A percentile compares a stretch with the other conserved stretches of the same genome.
These are phyloP conservation scores for Calonectria pseudoturangicola DNA, from an alignment of 2,329 filamentous ascomycete genomes.

Conservation along the genomic window DNA sequence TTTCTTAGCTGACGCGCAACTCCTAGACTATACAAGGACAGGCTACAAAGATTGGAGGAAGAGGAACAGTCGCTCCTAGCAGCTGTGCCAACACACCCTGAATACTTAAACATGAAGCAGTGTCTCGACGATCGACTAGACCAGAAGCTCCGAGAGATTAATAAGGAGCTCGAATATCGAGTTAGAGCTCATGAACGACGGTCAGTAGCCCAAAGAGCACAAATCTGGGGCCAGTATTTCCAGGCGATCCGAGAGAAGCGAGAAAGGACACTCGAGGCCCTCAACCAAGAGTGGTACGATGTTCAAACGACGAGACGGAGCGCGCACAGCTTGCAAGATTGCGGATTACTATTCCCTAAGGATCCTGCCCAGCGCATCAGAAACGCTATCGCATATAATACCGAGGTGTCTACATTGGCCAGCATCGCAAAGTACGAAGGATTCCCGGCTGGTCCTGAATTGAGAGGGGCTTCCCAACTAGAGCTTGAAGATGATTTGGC, in stretches of 20 bases:
- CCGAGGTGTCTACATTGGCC: slow-evolving; percentile 92
- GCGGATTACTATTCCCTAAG: slow-evolving; percentile 86
- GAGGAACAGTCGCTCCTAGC: slow-evolving; percentile 78
- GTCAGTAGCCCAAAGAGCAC: slow-evolving; percentile 87
- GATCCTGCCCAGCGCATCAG: slow-evolving; percentile 85
- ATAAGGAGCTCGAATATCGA: slow-evolving; percentile 83
- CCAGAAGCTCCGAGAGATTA: slow-evolving; percentile 85
- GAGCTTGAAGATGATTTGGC: slow-evolving; percentile 92
- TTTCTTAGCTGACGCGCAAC: slow-evolving; percentile 47
- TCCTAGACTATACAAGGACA: slow-evolving; percentile 88
- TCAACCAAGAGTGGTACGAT: slow-evolving; percentile 93
- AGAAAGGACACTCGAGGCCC: slow-evolving; percentile 84
- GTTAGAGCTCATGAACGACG: slow-evolving; percentile 83
- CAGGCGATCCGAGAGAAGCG: slow-evolving; percentile 89
- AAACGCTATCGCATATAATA: slow-evolving; percentile 94
- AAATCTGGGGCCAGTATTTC: slow-evolving; percentile 93
- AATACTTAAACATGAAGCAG: slow-evolving; percentile 92
- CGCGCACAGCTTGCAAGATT: slow-evolving; percentile 87
- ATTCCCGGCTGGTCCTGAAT: slow-evolving; percentile 94
- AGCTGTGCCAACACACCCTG: slow-evolving; percentile 85
- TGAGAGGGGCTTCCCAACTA: slow-evolving; percentile 80
- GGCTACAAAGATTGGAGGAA: slow-evolving; percentile 85
- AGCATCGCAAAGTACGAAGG: slow-evolving; percentile 96
- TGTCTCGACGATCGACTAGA: slow-evolving; percentile 89
- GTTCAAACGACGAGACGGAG: slow-evolving; percentile 92